These are phyloP conservation scores for Mortierella sp. DNA, from an alignment of 371 early-diverging fungal species.

Conservation along the genomic window DNA sequence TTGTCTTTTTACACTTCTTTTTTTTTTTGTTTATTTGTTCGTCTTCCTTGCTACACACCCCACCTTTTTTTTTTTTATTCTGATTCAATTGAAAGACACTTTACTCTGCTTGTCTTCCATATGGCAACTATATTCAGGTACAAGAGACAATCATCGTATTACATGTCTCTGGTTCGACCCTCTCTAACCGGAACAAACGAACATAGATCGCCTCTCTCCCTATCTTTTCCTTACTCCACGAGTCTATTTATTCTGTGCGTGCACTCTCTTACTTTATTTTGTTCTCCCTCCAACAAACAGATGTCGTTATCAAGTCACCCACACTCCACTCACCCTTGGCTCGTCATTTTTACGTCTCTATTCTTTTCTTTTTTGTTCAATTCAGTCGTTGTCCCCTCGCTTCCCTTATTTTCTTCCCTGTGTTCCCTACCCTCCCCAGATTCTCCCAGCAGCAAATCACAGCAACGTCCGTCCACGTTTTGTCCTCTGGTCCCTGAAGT, in stretches of 20 bases:
- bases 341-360: too few relatives aligned
- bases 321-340: background rate
- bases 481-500: slow-evolving; percentile 3
- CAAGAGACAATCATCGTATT: background rate
- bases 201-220: background rate
- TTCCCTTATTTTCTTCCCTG: background rate
- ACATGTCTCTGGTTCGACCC: background rate
- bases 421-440: background rate
- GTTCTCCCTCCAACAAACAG: slow-evolving; percentile 11
- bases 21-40: background rate
- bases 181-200: slow-evolving; percentile 14
- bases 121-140: background rate
- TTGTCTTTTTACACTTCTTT: background rate
- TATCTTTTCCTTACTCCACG: background rate
- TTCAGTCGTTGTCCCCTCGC: background rate
- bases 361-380: background rate
- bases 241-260: background rate
- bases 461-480: slow-evolving; percentile 30
- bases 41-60: background rate
- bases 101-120: background rate
- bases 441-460: slow-evolving; percentile 26
- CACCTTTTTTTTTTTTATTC: background rate
- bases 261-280: background rate
- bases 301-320: slow-evolving; percentile 24
- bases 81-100: slow-evolving; percentile 9